Percentiles rank a stretch among this genome's conserved stretches.
Conservation (phyloP, 768 basidiomycete species). For the Tricholomella constricta region DNA sequence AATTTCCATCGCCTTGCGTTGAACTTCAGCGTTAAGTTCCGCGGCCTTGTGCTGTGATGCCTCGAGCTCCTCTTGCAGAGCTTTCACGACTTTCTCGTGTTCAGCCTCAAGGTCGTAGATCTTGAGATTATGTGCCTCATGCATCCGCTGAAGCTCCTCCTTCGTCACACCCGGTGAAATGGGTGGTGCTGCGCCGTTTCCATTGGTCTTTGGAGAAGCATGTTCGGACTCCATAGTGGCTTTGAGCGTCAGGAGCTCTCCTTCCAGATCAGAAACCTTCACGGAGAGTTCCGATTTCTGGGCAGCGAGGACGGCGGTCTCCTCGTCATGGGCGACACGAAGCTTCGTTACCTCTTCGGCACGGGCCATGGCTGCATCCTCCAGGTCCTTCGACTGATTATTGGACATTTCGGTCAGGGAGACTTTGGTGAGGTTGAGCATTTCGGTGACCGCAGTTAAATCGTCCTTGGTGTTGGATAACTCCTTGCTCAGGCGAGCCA, state of each 20-base stretch:
- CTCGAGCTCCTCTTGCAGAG: slow-evolving; percentile 59
- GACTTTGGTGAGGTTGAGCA: slow-evolving; percentile 66
- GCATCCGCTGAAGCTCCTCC: slow-evolving; percentile 75
- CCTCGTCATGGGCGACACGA: slow-evolving; percentile 58
- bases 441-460: slow-evolving; percentile 61
- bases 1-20: slow-evolving; percentile 79
- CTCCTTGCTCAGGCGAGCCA: slow-evolving; percentile 58
- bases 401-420: slow-evolving; percentile 71
- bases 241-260: slow-evolving; percentile 68
- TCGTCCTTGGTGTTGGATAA: slow-evolving; percentile 70
- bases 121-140: slow-evolving; percentile 85
- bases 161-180: slow-evolving; percentile 59
- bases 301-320: slow-evolving; percentile 52
- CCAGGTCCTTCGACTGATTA: slow-evolving; percentile 72
- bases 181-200: slow-evolving; percentile 38
- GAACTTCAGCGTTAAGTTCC: slow-evolving; percentile 61
- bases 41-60: slow-evolving; percentile 46
- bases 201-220: slow-evolving; percentile 59
- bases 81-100: slow-evolving; percentile 59
- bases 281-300: slow-evolving; percentile 66
- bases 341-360: slow-evolving; percentile 72
- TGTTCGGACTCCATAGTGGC: slow-evolving; percentile 54
- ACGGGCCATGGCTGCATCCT: slow-evolving; percentile 69
- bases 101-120: slow-evolving; percentile 71
- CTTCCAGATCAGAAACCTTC: slow-evolving; percentile 73